Evolutionary conservation across 805 yeast species (phyloP).

Genomic region (Candida nemodendra): DNA sequence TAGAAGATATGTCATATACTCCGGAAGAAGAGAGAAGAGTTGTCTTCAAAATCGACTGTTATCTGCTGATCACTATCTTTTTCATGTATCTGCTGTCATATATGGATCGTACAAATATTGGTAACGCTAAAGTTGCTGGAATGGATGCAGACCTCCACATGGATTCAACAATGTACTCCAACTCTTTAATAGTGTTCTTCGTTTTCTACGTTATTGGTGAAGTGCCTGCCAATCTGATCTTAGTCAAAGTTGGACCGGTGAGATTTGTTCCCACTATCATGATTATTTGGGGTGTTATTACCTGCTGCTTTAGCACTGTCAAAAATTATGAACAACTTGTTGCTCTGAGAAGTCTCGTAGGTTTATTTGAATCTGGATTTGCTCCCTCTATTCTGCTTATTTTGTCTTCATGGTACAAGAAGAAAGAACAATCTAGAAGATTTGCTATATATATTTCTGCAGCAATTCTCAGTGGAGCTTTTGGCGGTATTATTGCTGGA

Average conservation of each 20-base stretch:
- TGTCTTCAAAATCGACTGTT: conserved; percentile 16
- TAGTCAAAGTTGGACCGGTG: conserved; percentile 38
- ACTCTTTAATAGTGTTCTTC: conserved; percentile 48
- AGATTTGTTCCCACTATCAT: conserved; percentile 34
- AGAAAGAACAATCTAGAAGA: conserved; percentile 31
- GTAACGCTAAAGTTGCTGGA: conserved; percentile 15
- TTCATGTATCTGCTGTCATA: conserved; percentile 44
- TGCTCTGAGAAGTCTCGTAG: conserved; percentile 38
- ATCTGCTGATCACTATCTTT: conserved; percentile 16
- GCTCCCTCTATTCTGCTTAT: conserved; percentile 40
- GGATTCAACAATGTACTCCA: conserved; percentile 24
- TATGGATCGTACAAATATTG: conserved; percentile 57
- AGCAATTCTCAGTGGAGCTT: conserved; percentile 41
- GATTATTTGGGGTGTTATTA: conserved; percentile 39
- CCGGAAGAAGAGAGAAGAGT: conserved; percentile 18
- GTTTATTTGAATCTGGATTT: conserved; percentile 42
- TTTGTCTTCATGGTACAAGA: conserved; percentile 39
- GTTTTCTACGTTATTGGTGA: conserved; percentile 42
- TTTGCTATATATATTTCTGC: conserved; percentile 35
- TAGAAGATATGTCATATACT: conserved; percentile 14
- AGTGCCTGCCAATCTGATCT: conserved; percentile 36
- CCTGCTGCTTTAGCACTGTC: conserved; percentile 34
- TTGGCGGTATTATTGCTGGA: conserved; percentile 32
- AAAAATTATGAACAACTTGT: conserved; percentile 25
- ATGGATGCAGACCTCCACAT: conserved; percentile 9